These are phyloP conservation scores for Paraconiothyrium brasiliense DNA, from an alignment of 2,329 filamentous ascomycete species.

Conservation along the genomic window DNA sequence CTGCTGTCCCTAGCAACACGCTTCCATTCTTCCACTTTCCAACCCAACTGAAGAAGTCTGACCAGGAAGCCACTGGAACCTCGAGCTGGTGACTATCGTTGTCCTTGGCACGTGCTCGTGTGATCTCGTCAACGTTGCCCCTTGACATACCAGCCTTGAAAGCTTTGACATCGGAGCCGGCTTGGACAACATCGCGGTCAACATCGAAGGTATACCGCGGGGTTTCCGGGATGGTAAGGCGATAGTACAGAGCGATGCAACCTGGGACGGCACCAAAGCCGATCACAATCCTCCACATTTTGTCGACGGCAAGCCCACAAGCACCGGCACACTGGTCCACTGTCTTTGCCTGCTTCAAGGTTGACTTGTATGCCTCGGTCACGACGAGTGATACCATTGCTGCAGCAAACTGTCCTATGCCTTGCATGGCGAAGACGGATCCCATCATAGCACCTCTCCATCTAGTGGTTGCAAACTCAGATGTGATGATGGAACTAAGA, in stretches of 20 bases:
- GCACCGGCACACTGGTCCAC: conserved; percentile 67
- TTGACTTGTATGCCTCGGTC: conserved; percentile 74
- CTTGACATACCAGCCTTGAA: conserved; percentile 72
- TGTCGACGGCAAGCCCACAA: conserved; percentile 78
- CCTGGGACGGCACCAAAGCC: conserved; percentile 83
- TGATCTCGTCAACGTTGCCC: conserved; percentile 70
- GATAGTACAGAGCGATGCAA: conserved; percentile 84
- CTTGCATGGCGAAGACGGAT: conserved; percentile 87
- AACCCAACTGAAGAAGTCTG: conserved; percentile 75
- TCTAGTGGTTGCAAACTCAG: conserved; percentile 86
- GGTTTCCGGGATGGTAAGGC: conserved; percentile 86
- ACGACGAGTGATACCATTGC: conserved; percentile 80
- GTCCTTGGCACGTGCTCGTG: conserved; percentile 66
- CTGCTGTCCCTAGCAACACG: conserved; percentile 76
- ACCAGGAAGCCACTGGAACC: conserved; percentile 73
- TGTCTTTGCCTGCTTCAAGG: conserved; percentile 63
- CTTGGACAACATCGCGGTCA: conserved; percentile 76
- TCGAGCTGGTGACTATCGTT: conserved; percentile 63
- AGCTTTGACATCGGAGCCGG: conserved; percentile 73
- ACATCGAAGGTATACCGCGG: conserved; percentile 89
- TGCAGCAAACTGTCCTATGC: conserved; percentile 79
- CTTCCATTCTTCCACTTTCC: conserved; percentile 73
- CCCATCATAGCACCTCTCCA: conserved; percentile 90
- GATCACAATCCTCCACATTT: conserved; percentile 86
- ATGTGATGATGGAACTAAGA: conserved; percentile 83